These are phyloP conservation scores for Mucor sp. DNA, from an alignment of 371 early-diverging fungal species.

Conservation along the genomic window DNA sequence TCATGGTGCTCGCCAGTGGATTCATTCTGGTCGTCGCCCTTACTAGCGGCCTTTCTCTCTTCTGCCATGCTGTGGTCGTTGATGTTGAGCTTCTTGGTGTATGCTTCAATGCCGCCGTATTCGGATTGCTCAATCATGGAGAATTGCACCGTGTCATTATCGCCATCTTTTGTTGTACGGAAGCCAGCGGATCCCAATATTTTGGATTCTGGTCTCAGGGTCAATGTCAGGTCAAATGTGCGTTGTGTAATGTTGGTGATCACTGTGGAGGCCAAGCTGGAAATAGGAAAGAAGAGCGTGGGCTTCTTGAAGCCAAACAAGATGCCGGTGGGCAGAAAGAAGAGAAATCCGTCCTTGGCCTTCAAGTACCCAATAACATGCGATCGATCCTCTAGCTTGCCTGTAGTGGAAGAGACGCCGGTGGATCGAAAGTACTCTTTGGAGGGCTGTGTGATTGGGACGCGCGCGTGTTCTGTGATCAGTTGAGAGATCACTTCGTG, in stretches of 20 bases:
- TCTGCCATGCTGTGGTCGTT: conserved; percentile 49
- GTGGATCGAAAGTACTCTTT: conserved; percentile 22
- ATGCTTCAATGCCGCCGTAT: conserved; percentile 48
- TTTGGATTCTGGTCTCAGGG: conserved; percentile 7
- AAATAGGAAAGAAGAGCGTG: conserved; percentile 45
- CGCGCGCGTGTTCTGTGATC: conserved; percentile 16
- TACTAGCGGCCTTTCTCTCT: conserved; percentile 33
- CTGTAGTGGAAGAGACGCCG: conserved; percentile 31
- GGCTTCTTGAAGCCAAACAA: conserved; percentile 72
- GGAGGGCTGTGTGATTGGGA: conserved; percentile 28
- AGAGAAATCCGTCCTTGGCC: conserved; percentile 53
- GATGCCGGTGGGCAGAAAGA: conserved; percentile 55
- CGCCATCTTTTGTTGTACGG: conserved; percentile 17
- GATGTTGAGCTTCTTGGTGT: conserved; percentile 41
- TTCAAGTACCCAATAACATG: conserved; percentile 46
- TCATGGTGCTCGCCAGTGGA: conserved; percentile 1
- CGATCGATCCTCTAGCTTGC: conserved; percentile 29
- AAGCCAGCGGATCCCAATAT: conserved; percentile 25
- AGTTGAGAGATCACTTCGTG: conserved; percentile 16
- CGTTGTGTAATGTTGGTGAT: conserved; percentile 51
- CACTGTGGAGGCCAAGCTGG: conserved; percentile 34
- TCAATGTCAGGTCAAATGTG: conserved; percentile 55
- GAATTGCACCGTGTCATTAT: conserved; percentile 42
- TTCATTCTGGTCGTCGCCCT: conserved; percentile 8
- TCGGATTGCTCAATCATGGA: conserved; percentile 62